Conservation (phyloP, 257 asterid species). For the Solanum microdontum region DNA sequence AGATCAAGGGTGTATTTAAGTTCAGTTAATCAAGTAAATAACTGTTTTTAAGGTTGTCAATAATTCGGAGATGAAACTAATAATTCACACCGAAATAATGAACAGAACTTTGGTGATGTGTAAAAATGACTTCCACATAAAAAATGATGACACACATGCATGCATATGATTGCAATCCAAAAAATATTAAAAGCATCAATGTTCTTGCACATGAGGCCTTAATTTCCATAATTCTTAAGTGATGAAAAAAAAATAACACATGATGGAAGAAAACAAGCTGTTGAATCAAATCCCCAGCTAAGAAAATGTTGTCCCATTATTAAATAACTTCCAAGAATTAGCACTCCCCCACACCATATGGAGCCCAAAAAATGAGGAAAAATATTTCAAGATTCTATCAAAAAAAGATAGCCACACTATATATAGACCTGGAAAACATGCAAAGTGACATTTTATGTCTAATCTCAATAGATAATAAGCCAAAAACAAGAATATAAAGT, state of each 20-base stretch:
- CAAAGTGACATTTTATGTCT: constrained; percentile 7
- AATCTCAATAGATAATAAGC: constrained; percentile 30
- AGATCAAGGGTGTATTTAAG: not conserved
- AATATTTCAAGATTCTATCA: constrained; percentile 15
- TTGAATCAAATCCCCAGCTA: constrained; percentile 34
- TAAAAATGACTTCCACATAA: not conserved
- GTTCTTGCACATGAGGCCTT: constrained; percentile 8
- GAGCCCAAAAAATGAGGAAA: constrained; percentile 36
- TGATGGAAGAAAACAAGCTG: constrained; percentile 22
- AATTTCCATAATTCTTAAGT: not conserved
- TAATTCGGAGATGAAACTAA: not conserved
- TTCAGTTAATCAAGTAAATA: not conserved
- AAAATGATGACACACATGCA: not conserved
- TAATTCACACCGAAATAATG: not conserved
- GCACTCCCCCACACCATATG: constrained; percentile 18
- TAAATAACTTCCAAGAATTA: constrained; percentile 20
- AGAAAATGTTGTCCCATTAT: constrained; percentile 36
- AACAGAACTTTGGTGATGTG: not conserved
- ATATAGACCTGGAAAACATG: constrained; percentile 7
- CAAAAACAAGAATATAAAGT: constrained; percentile 20
- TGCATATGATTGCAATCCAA: constrained; percentile 1
- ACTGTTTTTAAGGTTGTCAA: not conserved
- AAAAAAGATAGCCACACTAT: constrained; percentile 6
- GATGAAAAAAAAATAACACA: constrained; percentile 9
- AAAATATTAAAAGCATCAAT: not conserved